Conservation (phyloP, 2,329 filamentous ascomycete species). For the Venturia carpophila region DNA sequence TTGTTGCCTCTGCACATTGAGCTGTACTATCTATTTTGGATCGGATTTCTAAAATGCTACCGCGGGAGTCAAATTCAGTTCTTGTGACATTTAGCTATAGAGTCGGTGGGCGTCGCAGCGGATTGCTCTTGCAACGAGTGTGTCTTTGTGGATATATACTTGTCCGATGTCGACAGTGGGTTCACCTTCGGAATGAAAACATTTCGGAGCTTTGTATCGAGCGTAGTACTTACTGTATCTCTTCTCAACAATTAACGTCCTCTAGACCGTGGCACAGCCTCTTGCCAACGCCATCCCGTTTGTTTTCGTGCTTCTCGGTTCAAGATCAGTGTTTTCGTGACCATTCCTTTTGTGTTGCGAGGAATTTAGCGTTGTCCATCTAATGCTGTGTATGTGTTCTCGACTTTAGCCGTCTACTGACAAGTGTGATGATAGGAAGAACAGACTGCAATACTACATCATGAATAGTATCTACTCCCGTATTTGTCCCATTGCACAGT, state of each 20-base stretch:
- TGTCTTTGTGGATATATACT: background rate
- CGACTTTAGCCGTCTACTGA: too few relatives aligned
- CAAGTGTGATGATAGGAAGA: too few relatives aligned
- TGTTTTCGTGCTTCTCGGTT: too few relatives aligned
- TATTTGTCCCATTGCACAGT: too few relatives aligned
- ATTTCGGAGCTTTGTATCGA: background rate
- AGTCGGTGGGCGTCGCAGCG: background rate
- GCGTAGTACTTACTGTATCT: slow-evolving; percentile 18
- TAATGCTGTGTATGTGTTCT: too few relatives aligned
- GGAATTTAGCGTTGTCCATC: too few relatives aligned
- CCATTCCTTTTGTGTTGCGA: background rate
- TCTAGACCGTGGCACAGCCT: background rate
- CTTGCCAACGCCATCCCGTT: too few relatives aligned
- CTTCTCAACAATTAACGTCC: slow-evolving; percentile 22
- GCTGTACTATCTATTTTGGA: background rate
- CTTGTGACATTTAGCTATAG: background rate
- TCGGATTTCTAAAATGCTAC: background rate
- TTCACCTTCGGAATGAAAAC: background rate
- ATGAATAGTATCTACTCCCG: too few relatives aligned
- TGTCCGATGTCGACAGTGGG: background rate
- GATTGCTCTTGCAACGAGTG: background rate
- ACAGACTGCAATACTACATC: too few relatives aligned
- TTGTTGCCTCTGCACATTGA: background rate
- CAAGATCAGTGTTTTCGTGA: too few relatives aligned
- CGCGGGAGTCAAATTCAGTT: background rate